Evolutionary conservation across 2,329 filamentous ascomycete genomes (phyloP).

Genomic region (Fusarium sp.): DNA sequence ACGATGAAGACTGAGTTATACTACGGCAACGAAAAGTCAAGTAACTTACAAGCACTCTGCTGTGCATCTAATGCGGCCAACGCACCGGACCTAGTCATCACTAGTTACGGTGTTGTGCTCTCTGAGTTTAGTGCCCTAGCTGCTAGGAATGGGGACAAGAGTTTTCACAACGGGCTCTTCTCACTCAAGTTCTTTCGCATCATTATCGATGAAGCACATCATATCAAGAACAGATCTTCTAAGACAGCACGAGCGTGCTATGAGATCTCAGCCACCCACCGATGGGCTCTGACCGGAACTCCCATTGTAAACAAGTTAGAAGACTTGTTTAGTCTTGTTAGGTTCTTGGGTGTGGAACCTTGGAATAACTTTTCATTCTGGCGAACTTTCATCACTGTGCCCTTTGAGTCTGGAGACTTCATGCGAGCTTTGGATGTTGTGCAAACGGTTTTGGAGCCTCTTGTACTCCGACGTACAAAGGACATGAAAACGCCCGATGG

Average conservation of each 20-base stretch:
- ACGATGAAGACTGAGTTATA: slow-evolving; percentile 89
- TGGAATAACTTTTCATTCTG: slow-evolving; percentile 99
- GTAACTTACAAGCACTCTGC: slow-evolving; percentile 83
- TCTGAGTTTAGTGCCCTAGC: slow-evolving; percentile 84
- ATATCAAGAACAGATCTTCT: slow-evolving; percentile 89
- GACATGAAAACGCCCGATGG: slow-evolving; percentile 97
- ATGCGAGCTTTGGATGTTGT: slow-evolving; percentile 94
- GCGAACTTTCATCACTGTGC: slow-evolving; percentile 98
- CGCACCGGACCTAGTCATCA: slow-evolving; percentile 92
- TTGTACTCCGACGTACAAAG: slow-evolving; percentile 96
- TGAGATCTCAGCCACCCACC: slow-evolving; percentile 84
- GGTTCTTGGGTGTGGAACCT: slow-evolving; percentile 92
- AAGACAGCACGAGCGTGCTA: slow-evolving; percentile 97
- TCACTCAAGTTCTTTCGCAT: slow-evolving; percentile 94
- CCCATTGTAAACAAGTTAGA: slow-evolving; percentile 97
- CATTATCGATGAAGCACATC: slow-evolving; percentile 94
- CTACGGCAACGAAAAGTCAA: slow-evolving; percentile 87
- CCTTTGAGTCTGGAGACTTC: slow-evolving; percentile 96
- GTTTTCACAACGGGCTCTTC: slow-evolving; percentile 80
- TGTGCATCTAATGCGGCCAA: slow-evolving; percentile 77
- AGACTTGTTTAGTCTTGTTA: slow-evolving; percentile 91
- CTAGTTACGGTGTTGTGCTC: slow-evolving; percentile 90
- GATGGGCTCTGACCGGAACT: slow-evolving; percentile 94
- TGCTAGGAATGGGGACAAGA: slow-evolving; percentile 73
- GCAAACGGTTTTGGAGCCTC: slow-evolving; percentile 92